phyloP scores from a whole-genome alignment of 2,329 filamentous ascomycete genomes.

The Diplodia sapinea region DNA sequence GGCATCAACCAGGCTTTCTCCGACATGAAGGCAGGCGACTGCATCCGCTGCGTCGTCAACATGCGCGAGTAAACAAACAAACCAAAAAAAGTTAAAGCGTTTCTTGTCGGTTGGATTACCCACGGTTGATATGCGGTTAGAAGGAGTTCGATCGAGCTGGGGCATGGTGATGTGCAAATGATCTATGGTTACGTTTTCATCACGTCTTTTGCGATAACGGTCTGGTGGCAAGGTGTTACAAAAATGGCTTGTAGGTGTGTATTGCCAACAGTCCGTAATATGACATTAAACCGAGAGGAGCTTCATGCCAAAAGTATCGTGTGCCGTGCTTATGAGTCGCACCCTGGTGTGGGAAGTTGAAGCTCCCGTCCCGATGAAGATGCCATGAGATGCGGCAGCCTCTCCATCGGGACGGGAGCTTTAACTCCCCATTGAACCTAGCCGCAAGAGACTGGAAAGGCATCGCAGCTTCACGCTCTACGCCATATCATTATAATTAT shows the following conservation, averaged over 20 bases:
- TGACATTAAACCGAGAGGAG: not conserved
- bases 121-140: constrained; percentile 1
- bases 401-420: not conserved
- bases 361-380: not conserved
- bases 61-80: constrained; percentile 48
- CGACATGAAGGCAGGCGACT: constrained; percentile 95
- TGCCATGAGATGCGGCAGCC: too few relatives aligned
- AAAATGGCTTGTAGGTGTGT: constrained; percentile 17
- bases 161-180: constrained; percentile 8
- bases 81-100: not conserved
- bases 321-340: not conserved
- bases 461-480: not conserved
- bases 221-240: not conserved
- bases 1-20: constrained; percentile 91
- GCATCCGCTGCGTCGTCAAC: constrained; percentile 90
- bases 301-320: not conserved
- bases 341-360: not conserved
- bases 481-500: not conserved
- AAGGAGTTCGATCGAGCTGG: constrained; percentile 1
- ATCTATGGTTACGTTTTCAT: not conserved
- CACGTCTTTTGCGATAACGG: not conserved
- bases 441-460: not conserved
- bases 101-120: not conserved
- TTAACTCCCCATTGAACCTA: not conserved
- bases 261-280: constrained; percentile 13